These are phyloP conservation scores for Mycena metata DNA, from an alignment of 768 basidiomycete species.

Conservation along the genomic window DNA sequence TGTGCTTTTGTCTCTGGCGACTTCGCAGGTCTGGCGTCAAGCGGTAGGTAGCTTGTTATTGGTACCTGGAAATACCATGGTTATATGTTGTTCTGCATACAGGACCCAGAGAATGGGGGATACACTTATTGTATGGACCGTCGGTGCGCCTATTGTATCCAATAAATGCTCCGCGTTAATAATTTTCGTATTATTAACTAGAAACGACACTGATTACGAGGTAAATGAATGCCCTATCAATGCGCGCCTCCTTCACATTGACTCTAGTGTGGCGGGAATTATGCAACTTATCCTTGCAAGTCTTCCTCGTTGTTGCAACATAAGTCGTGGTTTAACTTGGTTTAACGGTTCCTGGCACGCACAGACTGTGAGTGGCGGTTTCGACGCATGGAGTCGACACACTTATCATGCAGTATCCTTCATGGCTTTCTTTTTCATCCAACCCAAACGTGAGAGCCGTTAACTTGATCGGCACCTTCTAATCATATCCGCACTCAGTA, in stretches of 20 bases:
- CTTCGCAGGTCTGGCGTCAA: neutral
- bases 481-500: neutral
- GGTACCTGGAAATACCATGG: neutral
- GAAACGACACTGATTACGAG: conserved; percentile 4
- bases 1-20: conserved; percentile 12
- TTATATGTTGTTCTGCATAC: neutral
- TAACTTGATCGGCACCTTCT: neutral
- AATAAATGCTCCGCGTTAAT: neutral
- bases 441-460: conserved; percentile 5
- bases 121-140: conserved; percentile 14
- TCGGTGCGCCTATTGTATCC: neutral
- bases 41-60: neutral
- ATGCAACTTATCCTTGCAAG: conserved; percentile 13
- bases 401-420: conserved; percentile 2
- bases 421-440: conserved; percentile 6
- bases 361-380: neutral
- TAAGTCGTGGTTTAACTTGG: neutral
- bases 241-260: neutral
- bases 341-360: conserved; percentile 11
- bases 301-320: neutral
- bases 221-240: neutral
- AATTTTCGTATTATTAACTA: neutral
- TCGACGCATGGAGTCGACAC: neutral
- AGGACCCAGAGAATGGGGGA: conserved; percentile 6
- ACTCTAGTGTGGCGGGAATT: conserved; percentile 2